Percentiles rank a stretch among this genome's conserved stretches.
Evolutionary conservation across 2,329 filamentous ascomycete genomes (phyloP).

Genomic region (Thielaviopsis musarum): DNA sequence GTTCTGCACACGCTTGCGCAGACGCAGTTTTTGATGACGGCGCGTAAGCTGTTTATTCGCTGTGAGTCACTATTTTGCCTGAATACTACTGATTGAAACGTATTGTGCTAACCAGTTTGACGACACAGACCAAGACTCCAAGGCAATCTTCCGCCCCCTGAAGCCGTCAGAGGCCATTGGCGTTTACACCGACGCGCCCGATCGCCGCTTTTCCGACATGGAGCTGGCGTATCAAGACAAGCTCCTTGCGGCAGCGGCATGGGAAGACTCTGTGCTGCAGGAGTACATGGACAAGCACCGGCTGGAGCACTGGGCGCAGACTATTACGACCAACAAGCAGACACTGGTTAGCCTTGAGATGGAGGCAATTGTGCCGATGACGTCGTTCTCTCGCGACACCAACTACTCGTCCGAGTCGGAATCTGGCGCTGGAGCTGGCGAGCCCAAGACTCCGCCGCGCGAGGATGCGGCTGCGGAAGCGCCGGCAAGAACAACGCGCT

Average conservation of each 20-base stretch:
- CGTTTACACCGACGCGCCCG: constrained; percentile 43
- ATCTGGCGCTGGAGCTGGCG: neutral
- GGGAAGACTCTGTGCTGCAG: constrained; percentile 51
- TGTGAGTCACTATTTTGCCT: constrained; percentile 31
- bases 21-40: constrained; percentile 53
- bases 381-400: neutral
- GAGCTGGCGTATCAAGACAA: constrained; percentile 48
- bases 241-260: constrained; percentile 53
- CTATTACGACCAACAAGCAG: constrained; percentile 23
- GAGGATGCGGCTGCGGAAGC: neutral
- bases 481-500: constrained; percentile 5
- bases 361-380: constrained; percentile 16
- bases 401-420: neutral
- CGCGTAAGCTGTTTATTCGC: constrained; percentile 45
- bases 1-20: constrained; percentile 43
- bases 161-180: constrained; percentile 38
- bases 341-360: constrained; percentile 19
- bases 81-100: neutral
- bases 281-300: constrained; percentile 49
- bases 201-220: constrained; percentile 40
- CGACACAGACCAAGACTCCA: constrained; percentile 23
- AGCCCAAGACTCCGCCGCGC: neutral
- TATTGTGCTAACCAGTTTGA: constrained; percentile 17
- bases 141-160: constrained; percentile 28
- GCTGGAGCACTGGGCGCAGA: constrained; percentile 49